phyloP scores from a whole-genome alignment of 1,139 yeast genomes.

The Protomyces gravidus region DNA sequence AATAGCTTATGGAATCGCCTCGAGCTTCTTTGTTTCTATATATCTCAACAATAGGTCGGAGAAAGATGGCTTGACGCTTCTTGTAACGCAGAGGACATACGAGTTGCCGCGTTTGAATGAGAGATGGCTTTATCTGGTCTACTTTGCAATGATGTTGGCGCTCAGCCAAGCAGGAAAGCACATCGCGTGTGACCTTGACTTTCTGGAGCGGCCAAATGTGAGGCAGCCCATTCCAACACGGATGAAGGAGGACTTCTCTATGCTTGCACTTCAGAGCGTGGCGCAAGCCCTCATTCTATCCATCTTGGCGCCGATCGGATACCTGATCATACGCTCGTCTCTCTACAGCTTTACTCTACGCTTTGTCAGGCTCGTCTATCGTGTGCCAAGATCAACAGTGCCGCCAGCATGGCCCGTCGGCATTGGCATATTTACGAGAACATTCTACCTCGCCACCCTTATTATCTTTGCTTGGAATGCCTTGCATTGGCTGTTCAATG shows the following conservation, averaged over 20 bases:
- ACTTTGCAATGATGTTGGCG: slow-evolving; percentile 1
- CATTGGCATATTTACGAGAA: not conserved
- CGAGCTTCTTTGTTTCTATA: not conserved
- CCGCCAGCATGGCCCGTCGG: slow-evolving; percentile 14
- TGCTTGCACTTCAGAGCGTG: not conserved
- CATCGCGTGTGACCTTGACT: slow-evolving; percentile 3
- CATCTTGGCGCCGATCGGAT: not conserved
- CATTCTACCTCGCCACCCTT: not conserved
- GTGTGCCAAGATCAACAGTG: slow-evolving; percentile 3
- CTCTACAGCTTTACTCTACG: not conserved
- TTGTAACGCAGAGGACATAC: slow-evolving; percentile 11
- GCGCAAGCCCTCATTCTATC: not conserved
- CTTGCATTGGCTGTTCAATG: slow-evolving; percentile 9
- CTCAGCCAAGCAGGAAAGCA: not conserved
- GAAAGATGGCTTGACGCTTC: not conserved
- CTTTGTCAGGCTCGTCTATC: not conserved
- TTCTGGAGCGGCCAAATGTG: not conserved
- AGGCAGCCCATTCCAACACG: not conserved
- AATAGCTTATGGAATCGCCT: not conserved
- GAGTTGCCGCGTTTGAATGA: slow-evolving; percentile 25
- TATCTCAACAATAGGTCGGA: slow-evolving; percentile 2
- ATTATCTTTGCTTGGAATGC: slow-evolving; percentile 4
- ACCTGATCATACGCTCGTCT: not conserved
- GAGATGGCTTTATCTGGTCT: slow-evolving; percentile 15
- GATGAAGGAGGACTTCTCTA: not conserved